These are phyloP conservation scores for Moricandia arvensis DNA, from an alignment of 345 rosid genomes.

Conservation along the genomic window DNA sequence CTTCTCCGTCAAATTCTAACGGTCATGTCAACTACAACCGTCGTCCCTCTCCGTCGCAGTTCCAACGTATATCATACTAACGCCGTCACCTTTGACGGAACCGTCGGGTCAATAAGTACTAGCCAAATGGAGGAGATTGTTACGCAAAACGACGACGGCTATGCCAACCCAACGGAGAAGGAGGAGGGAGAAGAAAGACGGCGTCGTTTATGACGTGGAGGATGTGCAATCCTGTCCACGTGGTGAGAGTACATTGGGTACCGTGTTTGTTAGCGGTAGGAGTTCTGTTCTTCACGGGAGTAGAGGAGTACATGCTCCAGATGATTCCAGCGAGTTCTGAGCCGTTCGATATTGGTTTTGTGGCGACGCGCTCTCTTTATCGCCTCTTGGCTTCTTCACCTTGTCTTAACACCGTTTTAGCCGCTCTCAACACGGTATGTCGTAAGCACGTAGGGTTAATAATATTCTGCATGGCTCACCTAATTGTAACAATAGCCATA, in stretches of 20 bases:
- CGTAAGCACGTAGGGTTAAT: neutral
- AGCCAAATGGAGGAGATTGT: constrained; percentile 8
- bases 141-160: constrained; percentile 20
- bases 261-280: constrained; percentile 65
- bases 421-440: constrained; percentile 83
- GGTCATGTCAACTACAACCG: constrained; percentile 33
- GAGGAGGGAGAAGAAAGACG: neutral
- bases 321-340: constrained; percentile 73
- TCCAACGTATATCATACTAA: constrained; percentile 12
- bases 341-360: constrained; percentile 87
- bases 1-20: constrained; percentile 22
- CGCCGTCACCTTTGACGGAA: constrained; percentile 8
- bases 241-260: constrained; percentile 60
- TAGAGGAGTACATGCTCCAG: constrained; percentile 91
- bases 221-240: constrained; percentile 45
- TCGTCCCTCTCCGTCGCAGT: constrained; percentile 35
- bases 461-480: constrained; percentile 2
- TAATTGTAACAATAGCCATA: constrained; percentile 13
- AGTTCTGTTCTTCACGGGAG: constrained; percentile 78
- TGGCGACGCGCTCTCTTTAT: constrained; percentile 63
- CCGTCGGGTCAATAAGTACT: neutral
- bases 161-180: neutral
- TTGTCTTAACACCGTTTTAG: constrained; percentile 71
- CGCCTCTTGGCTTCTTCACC: constrained; percentile 60
- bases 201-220: constrained; percentile 69